phyloP scores from a whole-genome alignment of 169 alveolate species.

The Plasmodium chabaudi region DNA sequence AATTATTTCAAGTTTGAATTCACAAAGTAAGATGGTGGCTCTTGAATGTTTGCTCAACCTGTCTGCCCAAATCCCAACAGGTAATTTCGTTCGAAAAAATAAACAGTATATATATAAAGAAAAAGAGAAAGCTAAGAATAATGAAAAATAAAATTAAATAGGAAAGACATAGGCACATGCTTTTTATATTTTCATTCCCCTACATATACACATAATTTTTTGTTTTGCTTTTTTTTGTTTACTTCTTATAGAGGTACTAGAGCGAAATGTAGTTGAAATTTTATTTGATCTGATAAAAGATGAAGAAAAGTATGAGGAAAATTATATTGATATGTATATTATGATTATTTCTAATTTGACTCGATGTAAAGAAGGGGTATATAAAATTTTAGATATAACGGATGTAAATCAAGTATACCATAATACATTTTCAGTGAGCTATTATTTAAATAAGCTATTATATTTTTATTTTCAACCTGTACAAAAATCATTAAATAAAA shows the following conservation, averaged over 20 bases:
- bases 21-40: conserved; percentile 13
- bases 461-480: conserved; percentile 41
- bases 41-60: conserved; percentile 46
- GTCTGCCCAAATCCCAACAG: conserved; percentile 56
- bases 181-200: too few relatives aligned
- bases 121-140: neutral
- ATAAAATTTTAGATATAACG: conserved; percentile 23
- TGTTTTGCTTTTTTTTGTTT: neutral
- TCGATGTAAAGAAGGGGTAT: conserved; percentile 44
- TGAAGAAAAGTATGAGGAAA: conserved; percentile 31
- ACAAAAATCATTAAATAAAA: conserved; percentile 11
- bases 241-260: conserved; percentile 6
- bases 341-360: conserved; percentile 40
- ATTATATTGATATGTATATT: conserved; percentile 32
- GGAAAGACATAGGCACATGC: too few relatives aligned
- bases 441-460: conserved; percentile 36
- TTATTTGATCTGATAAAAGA: conserved; percentile 47
- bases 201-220: too few relatives aligned
- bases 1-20: conserved; percentile 16
- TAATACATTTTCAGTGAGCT: conserved; percentile 7
- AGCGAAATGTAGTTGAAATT: conserved; percentile 24
- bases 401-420: neutral
- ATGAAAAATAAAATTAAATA: too few relatives aligned
- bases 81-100: neutral
- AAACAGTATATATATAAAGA: neutral